Base-by-base conservation (phyloP, 371 early-diverging fungal species). In the Nematocida ironsii region DNA sequence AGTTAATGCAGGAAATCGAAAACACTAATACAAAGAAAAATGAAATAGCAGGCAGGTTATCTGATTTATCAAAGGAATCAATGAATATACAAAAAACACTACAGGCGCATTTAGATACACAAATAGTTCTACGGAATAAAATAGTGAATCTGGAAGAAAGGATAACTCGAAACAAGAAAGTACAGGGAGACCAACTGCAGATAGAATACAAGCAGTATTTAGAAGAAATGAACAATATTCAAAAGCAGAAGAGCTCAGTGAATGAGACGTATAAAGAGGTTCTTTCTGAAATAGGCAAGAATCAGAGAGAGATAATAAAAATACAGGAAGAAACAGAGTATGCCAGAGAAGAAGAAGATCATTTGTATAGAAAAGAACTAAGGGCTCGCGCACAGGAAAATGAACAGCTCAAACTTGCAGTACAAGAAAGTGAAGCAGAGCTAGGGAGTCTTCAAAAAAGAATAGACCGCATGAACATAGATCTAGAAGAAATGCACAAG, bases 1-100 rank as follows among this genome's bases (percentile, higher is more conserved):
- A 66, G 48, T 2, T 68, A 9, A 7, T 18, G 9, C 9, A 52
- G 39, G 76, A 75, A 23, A 75, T 75, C 5, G 25, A 66, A 45
- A 11, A 75, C 5, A 16, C 52, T 16, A n/a, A 67, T 25, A 33
- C 54, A 40, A 5, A 67, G 47, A 18, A 48, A 33, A 27, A 16
- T 1, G 42, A 75, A 25, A 11, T 50, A 20, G 11, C 5, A 5
- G 23, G 23, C 50, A 50, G 40, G 56, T 16, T 33, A 20, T 18
- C 45, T 7, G 13, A 16, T 7, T 33, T 75, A 6, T n/a, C 9
- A n/a, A 23, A 7, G 0, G 11, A 11, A n/a, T 58, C 27, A 27
- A 23, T 1, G 9, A 1, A n/a, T 7, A 27, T 58, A 27, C 58
- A 58, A 9, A 58, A 9, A n/a, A 9, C 58, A 3, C 58, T 58